Evolutionary conservation across 2,329 filamentous ascomycete species (phyloP).

Genomic region (Botryotinia narcissicola): DNA sequence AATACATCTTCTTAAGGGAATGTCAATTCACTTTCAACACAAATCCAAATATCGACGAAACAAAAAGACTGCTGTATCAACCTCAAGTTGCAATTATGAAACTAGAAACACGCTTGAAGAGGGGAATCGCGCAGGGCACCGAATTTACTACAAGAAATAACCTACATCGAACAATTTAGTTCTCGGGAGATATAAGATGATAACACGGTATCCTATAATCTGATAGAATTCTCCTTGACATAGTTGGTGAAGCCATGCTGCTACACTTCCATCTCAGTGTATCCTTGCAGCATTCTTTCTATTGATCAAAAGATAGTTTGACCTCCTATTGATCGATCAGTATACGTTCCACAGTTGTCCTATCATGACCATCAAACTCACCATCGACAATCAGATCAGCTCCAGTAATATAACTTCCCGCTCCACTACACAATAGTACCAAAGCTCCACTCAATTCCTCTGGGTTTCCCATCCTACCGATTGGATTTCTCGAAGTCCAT

Average conservation of each 20-base stretch:
- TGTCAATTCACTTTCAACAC: background rate
- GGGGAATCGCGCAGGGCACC: background rate
- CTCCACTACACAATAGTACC: constrained; percentile 58
- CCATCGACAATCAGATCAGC: constrained; percentile 33
- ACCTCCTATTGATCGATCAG: background rate
- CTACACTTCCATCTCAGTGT: no score
- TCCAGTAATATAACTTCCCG: constrained; percentile 62
- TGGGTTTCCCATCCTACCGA: constrained; percentile 62
- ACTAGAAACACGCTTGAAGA: background rate
- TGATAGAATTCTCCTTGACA: background rate
- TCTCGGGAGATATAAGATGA: background rate
- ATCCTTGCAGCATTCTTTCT: no score
- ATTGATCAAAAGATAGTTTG: constrained; percentile 5
- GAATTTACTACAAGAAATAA: background rate
- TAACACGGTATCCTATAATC: background rate
- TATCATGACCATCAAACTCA: background rate
- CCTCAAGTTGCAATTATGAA: background rate
- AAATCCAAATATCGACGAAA: background rate
- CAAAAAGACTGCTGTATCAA: background rate
- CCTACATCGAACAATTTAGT: background rate
- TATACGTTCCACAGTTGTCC: background rate
- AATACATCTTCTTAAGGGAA: background rate
- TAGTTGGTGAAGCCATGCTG: background rate
- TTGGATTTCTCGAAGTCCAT: constrained; percentile 59
- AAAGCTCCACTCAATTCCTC: constrained; percentile 62